Evolutionary conservation across 2,329 filamentous ascomycete genomes (phyloP).

Genomic region (Apiospora arundinis): DNA sequence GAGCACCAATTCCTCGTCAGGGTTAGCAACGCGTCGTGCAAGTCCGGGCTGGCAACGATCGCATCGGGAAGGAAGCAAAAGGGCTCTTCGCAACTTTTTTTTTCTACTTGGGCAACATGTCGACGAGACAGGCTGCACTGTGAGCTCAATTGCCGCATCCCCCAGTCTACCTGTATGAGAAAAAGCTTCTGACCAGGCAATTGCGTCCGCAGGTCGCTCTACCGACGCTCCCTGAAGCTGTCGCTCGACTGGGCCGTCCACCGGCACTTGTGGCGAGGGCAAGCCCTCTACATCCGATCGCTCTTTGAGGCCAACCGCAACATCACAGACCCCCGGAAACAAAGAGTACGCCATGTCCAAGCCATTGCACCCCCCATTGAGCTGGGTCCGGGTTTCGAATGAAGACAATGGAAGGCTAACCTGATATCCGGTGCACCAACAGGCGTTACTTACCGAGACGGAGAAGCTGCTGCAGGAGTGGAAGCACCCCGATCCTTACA

Average conservation of each 20-base stretch:
- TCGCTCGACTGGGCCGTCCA: slow-evolving; percentile 95
- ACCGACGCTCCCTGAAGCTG: slow-evolving; percentile 91
- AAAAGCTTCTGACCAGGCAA: slow-evolving; percentile 3
- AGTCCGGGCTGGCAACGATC: neutral
- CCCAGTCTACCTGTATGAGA: neutral
- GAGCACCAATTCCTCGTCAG: neutral
- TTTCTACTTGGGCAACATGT: slow-evolving; percentile 41
- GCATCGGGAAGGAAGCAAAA: neutral
- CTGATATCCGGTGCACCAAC: slow-evolving; percentile 11
- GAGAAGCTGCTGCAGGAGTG: slow-evolving; percentile 88
- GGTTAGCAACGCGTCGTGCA: neutral
- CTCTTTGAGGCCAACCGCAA: slow-evolving; percentile 94
- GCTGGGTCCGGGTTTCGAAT: neutral
- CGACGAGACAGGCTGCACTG: slow-evolving; percentile 57
- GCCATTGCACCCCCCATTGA: neutral
- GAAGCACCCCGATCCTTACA: slow-evolving; percentile 97
- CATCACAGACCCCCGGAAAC: slow-evolving; percentile 82
- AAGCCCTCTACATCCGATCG: slow-evolving; percentile 93
- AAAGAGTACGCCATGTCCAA: slow-evolving; percentile 67
- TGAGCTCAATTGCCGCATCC: slow-evolving; percentile 40
- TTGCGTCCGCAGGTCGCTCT: slow-evolving; percentile 66
- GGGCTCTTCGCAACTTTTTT: neutral
- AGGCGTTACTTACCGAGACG: slow-evolving; percentile 87
- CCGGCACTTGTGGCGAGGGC: slow-evolving; percentile 90
- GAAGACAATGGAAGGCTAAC: slow-evolving; percentile 24